phyloP scores from a whole-genome alignment of 2,329 filamentous ascomycete genomes.

The Monosporascus sp. region DNA sequence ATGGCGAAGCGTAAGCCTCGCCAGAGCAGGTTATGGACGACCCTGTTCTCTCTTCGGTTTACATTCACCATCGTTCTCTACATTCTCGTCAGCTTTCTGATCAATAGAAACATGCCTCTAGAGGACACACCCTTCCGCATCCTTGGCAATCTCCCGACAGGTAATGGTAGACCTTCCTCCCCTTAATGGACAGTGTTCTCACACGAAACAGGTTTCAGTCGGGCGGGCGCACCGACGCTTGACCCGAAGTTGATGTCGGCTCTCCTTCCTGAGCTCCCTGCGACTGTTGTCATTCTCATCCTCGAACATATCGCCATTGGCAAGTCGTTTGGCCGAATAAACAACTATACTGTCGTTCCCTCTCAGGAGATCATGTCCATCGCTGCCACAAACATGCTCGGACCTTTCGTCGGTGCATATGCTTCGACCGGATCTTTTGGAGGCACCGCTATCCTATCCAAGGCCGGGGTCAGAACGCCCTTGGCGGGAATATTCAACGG shows the following conservation, averaged over 20 bases:
- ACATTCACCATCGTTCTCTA: conserved; percentile 73
- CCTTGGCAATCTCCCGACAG: conserved; percentile 60
- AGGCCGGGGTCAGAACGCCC: conserved; percentile 75
- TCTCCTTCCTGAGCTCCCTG: conserved; percentile 60
- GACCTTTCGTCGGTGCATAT: conserved; percentile 63
- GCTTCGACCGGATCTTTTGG: conserved; percentile 44
- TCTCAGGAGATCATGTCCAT: conserved; percentile 75
- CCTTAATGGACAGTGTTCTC: conserved; percentile 6
- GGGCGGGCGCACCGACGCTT: conserved; percentile 55
- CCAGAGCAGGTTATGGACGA: conserved; percentile 63
- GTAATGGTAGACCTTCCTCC: conserved; percentile 23
- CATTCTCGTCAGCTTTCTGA: conserved; percentile 66
- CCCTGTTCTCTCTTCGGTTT: conserved; percentile 67
- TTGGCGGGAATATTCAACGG: conserved; percentile 76
- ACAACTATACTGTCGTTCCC: conserved; percentile 70
- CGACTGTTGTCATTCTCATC: conserved; percentile 66
- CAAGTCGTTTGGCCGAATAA: conserved; percentile 72
- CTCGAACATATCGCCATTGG: conserved; percentile 80
- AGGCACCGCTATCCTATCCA: conserved; percentile 78
- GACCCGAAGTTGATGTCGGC: conserved; percentile 49
- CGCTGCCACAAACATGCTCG: conserved; percentile 67
- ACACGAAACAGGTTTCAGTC: conserved; percentile 49
- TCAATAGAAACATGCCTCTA: conserved; percentile 50
- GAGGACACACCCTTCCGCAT: conserved; percentile 53
- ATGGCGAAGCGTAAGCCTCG: conserved; percentile 57